A percentile compares a stretch with the other conserved stretches of the same genome.
Conservation (phyloP, 345 rosid species). For the Salix suchowensis region DNA sequence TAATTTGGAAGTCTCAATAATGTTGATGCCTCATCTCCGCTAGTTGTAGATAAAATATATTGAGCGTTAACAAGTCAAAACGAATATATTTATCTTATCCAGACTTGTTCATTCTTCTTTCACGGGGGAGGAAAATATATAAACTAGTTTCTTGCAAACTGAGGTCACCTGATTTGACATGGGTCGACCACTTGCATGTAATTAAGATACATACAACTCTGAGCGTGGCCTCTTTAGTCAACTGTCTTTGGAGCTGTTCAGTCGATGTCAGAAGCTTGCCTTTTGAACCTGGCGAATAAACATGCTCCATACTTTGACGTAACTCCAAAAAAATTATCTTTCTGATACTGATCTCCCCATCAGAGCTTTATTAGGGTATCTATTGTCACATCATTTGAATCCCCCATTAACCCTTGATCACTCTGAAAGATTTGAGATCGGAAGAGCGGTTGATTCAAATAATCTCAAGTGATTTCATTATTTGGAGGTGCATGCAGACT, state of each 20-base stretch:
- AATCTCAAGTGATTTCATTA: background rate
- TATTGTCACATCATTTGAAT: background rate
- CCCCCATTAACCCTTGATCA: background rate
- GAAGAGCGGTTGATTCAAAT: background rate
- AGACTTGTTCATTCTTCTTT: background rate
- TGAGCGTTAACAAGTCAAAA: background rate
- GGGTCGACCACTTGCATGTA: background rate
- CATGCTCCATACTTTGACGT: background rate
- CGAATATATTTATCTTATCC: background rate
- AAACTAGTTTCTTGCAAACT: background rate
- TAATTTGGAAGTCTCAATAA: conserved; percentile 8
- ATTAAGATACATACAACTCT: background rate
- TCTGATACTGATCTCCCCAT: background rate
- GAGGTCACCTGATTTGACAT: background rate
- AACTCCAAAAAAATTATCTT: background rate
- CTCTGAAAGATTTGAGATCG: background rate
- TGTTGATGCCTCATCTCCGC: conserved; percentile 11
- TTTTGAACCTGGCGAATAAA: background rate
- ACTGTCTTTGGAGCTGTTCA: background rate
- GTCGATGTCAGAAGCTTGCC: background rate
- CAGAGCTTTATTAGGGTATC: background rate
- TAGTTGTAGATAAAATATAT: background rate
- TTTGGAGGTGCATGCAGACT: conserved; percentile 38
- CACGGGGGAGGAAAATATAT: background rate
- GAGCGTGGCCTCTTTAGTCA: background rate